Evolutionary conservation across 2,329 filamentous ascomycete species (phyloP).

Genomic region (Dothideomycetes sp.): DNA sequence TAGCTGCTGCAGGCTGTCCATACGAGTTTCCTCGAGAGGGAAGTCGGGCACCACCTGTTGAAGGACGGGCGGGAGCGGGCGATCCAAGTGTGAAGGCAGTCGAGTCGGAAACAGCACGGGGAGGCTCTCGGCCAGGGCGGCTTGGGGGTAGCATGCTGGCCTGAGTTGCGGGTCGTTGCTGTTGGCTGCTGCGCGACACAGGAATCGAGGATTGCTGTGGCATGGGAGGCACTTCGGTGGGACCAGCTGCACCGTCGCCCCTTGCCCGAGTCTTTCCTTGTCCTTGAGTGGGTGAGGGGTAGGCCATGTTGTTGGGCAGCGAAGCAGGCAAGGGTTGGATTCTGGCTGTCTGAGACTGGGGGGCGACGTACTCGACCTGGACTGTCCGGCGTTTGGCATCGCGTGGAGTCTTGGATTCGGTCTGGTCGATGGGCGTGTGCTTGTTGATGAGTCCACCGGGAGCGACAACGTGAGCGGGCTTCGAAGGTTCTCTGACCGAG

Average conservation of each 20-base stretch:
- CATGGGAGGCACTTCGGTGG: constrained; percentile 33
- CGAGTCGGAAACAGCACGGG: constrained; percentile 43
- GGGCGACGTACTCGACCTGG: constrained; percentile 94
- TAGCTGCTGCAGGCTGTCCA: constrained; percentile 77
- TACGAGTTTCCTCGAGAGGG: constrained; percentile 70
- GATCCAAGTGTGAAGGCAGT: constrained; percentile 32
- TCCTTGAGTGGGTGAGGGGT: constrained; percentile 4
- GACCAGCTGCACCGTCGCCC: constrained; percentile 44
- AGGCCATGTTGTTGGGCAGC: constrained; percentile 22
- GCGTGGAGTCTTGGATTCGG: constrained; percentile 57
- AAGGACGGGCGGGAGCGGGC: constrained; percentile 50
- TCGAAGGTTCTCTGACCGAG: constrained; percentile 81
- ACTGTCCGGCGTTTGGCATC: constrained; percentile 91
- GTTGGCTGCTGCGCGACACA: constrained; percentile 5
- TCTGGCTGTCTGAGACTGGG: constrained; percentile 73
- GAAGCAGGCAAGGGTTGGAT: constrained; percentile 39
- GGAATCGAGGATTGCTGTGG: constrained; percentile 26
- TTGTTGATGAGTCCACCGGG: constrained; percentile 59
- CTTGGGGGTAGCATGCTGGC: constrained; percentile 27
- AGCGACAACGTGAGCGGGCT: constrained; percentile 44
- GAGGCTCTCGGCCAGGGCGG: constrained; percentile 36
- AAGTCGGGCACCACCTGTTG: constrained; percentile 69
- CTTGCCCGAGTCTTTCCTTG: constrained; percentile 42
- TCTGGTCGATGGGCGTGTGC: constrained; percentile 63
- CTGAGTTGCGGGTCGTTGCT: constrained; percentile 14